These are phyloP conservation scores for Lolium rigidum DNA, from an alignment of 176 grass and related monocot genomes.

Conservation along the genomic window DNA sequence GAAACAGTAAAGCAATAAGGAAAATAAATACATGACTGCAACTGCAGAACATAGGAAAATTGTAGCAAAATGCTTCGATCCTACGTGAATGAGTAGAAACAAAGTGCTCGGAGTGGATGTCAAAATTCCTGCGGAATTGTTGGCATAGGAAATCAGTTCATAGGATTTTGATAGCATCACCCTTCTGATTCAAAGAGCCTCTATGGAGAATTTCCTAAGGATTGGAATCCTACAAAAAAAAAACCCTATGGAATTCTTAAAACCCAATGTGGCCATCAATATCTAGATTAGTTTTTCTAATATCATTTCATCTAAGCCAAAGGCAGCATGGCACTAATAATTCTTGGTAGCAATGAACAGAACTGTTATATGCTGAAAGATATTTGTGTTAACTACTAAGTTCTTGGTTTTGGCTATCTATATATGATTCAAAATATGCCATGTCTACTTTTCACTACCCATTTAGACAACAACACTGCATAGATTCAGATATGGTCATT, in stretches of 20 bases:
- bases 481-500: conserved; percentile 24
- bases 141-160: background rate
- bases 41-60: conserved; percentile 2
- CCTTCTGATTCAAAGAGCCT: background rate
- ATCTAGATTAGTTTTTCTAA: conserved; percentile 9
- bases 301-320: conserved; percentile 3
- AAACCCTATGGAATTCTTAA: background rate
- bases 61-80: background rate
- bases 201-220: no score
- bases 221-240: background rate
- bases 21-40: background rate
- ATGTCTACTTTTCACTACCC: background rate
- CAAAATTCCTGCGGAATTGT: background rate
- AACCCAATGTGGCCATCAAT: background rate
- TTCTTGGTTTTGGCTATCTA: background rate
- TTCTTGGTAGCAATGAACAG: background rate
- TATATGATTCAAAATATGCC: conserved; percentile 26
- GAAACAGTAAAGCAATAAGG: background rate
- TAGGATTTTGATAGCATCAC: background rate
- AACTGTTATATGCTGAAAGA: background rate
- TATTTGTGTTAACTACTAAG: background rate
- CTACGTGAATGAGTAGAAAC: background rate
- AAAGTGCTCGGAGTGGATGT: background rate
- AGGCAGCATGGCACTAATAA: background rate
- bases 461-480: background rate